Evolutionary conservation across 2,329 filamentous ascomycete species (phyloP), one percentile per base, ranked within the genome.

Genomic region (Zymoseptoria crescenta): DNA sequence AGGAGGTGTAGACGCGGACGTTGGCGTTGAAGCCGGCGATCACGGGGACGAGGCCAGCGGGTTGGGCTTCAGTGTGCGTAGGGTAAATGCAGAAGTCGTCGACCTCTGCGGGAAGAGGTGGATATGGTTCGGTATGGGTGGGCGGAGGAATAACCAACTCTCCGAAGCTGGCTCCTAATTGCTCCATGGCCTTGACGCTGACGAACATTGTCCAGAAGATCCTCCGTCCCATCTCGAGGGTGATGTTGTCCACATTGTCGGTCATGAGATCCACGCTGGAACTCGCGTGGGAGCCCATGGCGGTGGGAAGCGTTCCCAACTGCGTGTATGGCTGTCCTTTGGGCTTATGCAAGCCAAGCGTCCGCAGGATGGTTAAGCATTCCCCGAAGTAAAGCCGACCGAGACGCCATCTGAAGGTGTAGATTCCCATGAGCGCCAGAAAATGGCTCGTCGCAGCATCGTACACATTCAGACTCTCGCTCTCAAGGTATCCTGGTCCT

Each of bases 191-290:
- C 63, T 86, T 81, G 60, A 89, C 83, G 35, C 87, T 87, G 4
- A 91, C 83, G 62, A 94, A 85, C 65, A 91, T 81, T 21, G 89
- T 87, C 86, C 91, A 96, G 72, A 95, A 96, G 49, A 96, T 74
- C 45, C 83, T 78, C 49, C 80, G 77, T 4, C 80, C 80, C 60
- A 85, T 86, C 62, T 80, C 76, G 58, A 77, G 72, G 3, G 76
- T 80, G 60, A 80, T 79, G 65, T 74, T 70, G 65, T 79, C 77
- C 13, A 74, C 61, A 35, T 71, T 69, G 29, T 77, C 75, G 20
- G 68, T 68, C 19, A 65, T 72, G 20, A 70, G 72, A 54, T 64
- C 58, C 27, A 76, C 74, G 41, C 67, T 67, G 41, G 69, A 69
- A 19, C 70, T 68, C 10, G 73, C 71, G 55, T 73, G 68, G n/a